Evolutionary conservation across 352 stramenopile genomes (phyloP).

Genomic region (Pythium rhizo-oryzae): DNA sequence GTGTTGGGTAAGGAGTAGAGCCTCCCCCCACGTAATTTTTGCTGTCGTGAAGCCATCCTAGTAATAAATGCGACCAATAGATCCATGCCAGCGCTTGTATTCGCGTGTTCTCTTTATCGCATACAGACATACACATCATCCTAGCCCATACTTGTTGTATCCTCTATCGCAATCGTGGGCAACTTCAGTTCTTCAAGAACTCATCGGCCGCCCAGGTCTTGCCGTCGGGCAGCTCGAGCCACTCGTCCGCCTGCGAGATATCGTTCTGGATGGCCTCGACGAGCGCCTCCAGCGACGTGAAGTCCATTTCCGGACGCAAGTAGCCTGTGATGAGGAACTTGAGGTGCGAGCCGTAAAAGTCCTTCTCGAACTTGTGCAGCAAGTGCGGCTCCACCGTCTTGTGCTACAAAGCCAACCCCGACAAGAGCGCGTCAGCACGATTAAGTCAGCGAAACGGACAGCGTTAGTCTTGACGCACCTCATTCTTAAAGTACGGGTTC

Average conservation of each 20-base stretch:
- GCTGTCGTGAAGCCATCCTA: background rate
- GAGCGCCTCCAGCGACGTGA: constrained; percentile 92
- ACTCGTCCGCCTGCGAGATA: constrained; percentile 69
- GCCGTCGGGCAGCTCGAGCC: constrained; percentile 60
- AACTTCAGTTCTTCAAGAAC: constrained; percentile 18
- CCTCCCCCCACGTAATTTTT: background rate
- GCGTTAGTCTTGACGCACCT: constrained; percentile 44
- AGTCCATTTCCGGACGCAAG: constrained; percentile 94
- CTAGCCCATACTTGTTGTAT: background rate
- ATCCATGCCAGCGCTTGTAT: background rate
- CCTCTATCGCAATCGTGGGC: background rate
- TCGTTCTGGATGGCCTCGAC: constrained; percentile 92
- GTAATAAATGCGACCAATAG: background rate
- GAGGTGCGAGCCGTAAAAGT: constrained; percentile 96
- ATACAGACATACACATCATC: background rate
- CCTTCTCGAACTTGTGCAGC: constrained; percentile 91
- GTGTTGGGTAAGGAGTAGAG: constrained; percentile 64
- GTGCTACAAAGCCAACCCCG: constrained; percentile 47
- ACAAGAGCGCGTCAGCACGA: background rate
- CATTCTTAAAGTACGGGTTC: constrained; percentile 95
- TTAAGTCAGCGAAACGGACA: background rate
- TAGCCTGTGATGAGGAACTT: constrained; percentile 94
- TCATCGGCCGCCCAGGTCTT: constrained; percentile 47
- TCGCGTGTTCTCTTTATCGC: background rate
- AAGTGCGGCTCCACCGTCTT: constrained; percentile 98